A percentile compares a stretch with the other conserved stretches of the same genome.
Evolutionary conservation across 2,329 filamentous ascomycete species (phyloP).

Genomic region (Ophiostoma triangulosporum): DNA sequence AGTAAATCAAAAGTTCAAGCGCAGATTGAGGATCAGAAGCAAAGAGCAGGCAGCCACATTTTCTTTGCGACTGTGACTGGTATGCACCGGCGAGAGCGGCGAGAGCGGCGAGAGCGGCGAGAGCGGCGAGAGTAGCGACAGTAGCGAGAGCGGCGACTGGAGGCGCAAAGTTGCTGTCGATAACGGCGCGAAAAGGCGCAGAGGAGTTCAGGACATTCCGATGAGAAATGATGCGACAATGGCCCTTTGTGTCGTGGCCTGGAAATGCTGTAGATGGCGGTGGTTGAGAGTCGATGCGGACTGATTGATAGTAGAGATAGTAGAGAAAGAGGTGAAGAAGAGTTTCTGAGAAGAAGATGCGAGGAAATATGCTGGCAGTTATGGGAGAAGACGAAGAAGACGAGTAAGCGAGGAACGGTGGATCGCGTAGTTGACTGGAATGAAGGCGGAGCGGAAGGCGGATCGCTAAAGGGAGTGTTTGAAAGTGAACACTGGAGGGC

Average conservation of each 20-base stretch:
- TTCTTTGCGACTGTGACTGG: neutral
- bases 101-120: neutral
- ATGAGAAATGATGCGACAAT: neutral
- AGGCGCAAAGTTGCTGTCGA: neutral
- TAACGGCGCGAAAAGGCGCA: neutral
- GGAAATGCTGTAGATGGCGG: neutral
- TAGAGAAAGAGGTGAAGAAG: neutral
- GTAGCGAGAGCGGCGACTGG: neutral
- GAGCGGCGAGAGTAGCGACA: neutral
- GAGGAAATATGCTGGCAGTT: neutral
- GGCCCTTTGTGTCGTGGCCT: neutral
- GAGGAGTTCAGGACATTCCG: constrained; percentile 10
- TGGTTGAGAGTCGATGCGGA: neutral
- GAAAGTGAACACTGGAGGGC: neutral
- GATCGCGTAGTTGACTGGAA: neutral
- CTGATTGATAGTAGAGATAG: neutral
- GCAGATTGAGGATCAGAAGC: constrained; percentile 1
- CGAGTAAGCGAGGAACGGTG: neutral
- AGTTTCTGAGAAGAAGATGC: neutral
- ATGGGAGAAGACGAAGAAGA: neutral
- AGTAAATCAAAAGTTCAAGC: neutral
- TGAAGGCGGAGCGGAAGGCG: neutral
- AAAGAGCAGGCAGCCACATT: constrained; percentile 8
- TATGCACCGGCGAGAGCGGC: neutral
- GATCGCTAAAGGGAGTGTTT: neutral